These are phyloP conservation scores for Aureobasidium lini DNA, from an alignment of 2,329 filamentous ascomycete genomes.

Conservation along the genomic window DNA sequence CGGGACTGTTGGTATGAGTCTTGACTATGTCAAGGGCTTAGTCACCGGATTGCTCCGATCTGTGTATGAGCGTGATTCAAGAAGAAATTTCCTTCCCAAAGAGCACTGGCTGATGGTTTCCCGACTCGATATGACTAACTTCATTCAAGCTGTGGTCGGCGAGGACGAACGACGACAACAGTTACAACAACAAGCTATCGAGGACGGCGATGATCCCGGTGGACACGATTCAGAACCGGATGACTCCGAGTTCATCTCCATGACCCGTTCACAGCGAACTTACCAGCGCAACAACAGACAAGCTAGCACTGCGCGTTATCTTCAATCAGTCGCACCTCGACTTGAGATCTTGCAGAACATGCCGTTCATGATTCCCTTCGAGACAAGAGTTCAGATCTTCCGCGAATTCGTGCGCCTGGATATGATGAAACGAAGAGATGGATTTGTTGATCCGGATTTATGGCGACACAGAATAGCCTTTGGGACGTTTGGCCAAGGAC, in stretches of 20 bases:
- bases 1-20: conserved; percentile 62
- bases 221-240: conserved; percentile 33
- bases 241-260: conserved; percentile 19
- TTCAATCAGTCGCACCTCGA: conserved; percentile 75
- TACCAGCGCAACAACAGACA: conserved; percentile 55
- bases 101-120: conserved; percentile 93
- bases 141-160: conserved; percentile 75
- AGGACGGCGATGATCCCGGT: conserved; percentile 31
- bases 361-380: conserved; percentile 93
- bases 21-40: conserved; percentile 70
- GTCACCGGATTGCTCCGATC: conserved; percentile 76
- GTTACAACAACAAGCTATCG: conserved; percentile 56
- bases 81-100: conserved; percentile 72
- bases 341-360: conserved; percentile 90
- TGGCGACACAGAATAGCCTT: conserved; percentile 54
- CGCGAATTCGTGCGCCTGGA: conserved; percentile 85
- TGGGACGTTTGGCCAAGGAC: not conserved
- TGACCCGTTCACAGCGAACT: not conserved
- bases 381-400: conserved; percentile 85
- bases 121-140: conserved; percentile 77
- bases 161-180: conserved; percentile 75
- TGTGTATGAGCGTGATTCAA: conserved; percentile 87
- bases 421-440: conserved; percentile 60
- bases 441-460: conserved; percentile 62
- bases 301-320: conserved; percentile 59